Evolutionary conservation across 768 basidiomycete genomes (phyloP).

Genomic region (Mycena sanguinolenta): DNA sequence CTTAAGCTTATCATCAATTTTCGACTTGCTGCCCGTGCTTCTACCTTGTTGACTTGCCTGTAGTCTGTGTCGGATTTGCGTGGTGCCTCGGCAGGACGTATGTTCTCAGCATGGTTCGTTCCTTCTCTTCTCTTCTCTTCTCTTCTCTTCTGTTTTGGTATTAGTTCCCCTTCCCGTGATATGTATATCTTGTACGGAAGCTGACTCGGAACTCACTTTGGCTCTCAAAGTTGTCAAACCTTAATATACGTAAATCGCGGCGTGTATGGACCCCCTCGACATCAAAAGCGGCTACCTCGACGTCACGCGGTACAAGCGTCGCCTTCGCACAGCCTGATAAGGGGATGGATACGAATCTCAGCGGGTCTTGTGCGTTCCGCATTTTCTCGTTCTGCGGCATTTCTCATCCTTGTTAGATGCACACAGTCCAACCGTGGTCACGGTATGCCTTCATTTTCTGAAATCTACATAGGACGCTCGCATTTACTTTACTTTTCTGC

Average conservation of each 20-base stretch:
- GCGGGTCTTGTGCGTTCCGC: neutral
- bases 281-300: neutral
- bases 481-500: neutral
- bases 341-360: neutral
- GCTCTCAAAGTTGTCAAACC: neutral
- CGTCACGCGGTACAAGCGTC: neutral
- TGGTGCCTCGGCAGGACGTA: neutral
- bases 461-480: neutral
- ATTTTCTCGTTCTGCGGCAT: neutral
- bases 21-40: neutral
- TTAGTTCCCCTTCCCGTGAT: neutral
- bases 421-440: too few species aligned
- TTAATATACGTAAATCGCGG: neutral
- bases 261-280: neutral
- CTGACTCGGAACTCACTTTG: neutral
- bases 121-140: neutral
- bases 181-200: neutral
- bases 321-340: neutral
- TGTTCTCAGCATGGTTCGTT: neutral
- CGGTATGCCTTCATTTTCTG: neutral
- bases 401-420: slow-evolving; percentile 1
- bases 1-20: neutral
- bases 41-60: too few species aligned
- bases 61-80: too few species aligned
- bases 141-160: neutral